Conservation (phyloP, 2,329 filamentous ascomycete species). For the Nannizziopsis arthrosporioides region DNA sequence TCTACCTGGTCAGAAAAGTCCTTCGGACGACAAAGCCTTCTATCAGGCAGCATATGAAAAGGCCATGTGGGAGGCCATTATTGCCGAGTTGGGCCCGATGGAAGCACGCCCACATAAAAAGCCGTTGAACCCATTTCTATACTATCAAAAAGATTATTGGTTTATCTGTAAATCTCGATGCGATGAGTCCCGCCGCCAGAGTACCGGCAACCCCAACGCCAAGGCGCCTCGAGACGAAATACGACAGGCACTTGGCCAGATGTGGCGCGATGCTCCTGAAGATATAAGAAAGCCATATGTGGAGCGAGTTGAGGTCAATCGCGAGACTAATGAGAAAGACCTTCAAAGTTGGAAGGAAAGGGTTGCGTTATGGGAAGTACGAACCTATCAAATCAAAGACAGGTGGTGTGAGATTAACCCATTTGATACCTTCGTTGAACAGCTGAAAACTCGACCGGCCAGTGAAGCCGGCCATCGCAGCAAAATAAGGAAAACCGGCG, state of each 20-base stretch:
- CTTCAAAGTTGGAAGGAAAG: constrained; percentile 60
- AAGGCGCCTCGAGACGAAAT: constrained; percentile 63
- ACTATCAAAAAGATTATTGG: constrained; percentile 73
- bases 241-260: constrained; percentile 69
- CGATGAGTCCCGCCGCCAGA: constrained; percentile 54
- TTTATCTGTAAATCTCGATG: constrained; percentile 51
- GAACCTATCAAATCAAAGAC: constrained; percentile 29
- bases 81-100: constrained; percentile 57
- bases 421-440: constrained; percentile 20
- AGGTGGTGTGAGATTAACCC: constrained; percentile 31
- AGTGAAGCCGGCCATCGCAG: not conserved
- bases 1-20: not conserved
- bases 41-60: constrained; percentile 44
- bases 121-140: constrained; percentile 72
- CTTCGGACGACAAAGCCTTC: constrained; percentile 16
- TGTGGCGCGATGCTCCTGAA: constrained; percentile 70
- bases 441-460: constrained; percentile 6
- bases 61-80: constrained; percentile 46
- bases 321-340: constrained; percentile 53
- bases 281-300: constrained; percentile 68
- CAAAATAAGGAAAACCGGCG: constrained; percentile 9
- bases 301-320: constrained; percentile 59
- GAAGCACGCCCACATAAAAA: constrained; percentile 61
- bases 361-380: constrained; percentile 42
- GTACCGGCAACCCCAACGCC: constrained; percentile 53